Evolutionary conservation across 306 rosid genomes (phyloP).

Genomic region (Vigna hirtella): DNA sequence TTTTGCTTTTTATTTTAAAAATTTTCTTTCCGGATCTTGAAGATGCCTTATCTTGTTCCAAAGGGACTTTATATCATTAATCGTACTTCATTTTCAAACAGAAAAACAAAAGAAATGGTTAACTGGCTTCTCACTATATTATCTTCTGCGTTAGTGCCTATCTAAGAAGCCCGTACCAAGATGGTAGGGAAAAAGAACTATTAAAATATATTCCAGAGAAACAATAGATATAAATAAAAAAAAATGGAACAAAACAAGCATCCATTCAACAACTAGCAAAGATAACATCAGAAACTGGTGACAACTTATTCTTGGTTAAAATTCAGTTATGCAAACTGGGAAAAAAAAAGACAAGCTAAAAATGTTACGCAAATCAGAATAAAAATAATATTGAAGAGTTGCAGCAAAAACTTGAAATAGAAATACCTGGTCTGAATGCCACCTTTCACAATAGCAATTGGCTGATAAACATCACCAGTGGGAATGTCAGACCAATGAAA

Average conservation of each 20-base stretch:
- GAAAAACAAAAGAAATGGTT: background rate
- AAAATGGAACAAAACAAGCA: slow-evolving; percentile 16
- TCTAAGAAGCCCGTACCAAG: background rate
- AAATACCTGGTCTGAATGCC: slow-evolving; percentile 70
- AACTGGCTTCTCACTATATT: background rate
- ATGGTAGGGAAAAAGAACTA: slow-evolving; percentile 11
- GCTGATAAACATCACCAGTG: slow-evolving; percentile 94
- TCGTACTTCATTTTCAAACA: background rate
- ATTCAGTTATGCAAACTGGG: background rate
- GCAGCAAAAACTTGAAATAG: slow-evolving; percentile 25
- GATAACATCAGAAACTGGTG: background rate
- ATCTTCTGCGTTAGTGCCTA: background rate
- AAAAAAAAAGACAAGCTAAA: background rate
- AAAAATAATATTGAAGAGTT: slow-evolving; percentile 22
- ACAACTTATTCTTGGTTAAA: slow-evolving; percentile 1
- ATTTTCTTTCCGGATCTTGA: background rate
- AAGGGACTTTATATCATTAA: background rate
- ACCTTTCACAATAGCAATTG: slow-evolving; percentile 88
- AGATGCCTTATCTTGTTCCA: slow-evolving; percentile 1
- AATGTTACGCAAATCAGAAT: slow-evolving; percentile 22
- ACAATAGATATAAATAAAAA: background rate
- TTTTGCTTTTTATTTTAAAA: background rate
- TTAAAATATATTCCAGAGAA: background rate
- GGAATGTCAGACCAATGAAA: slow-evolving; percentile 97
- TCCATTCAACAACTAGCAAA: slow-evolving; percentile 10